Conservation (phyloP, 192 early-diverging fungal species). For the Coemansia sp. region DNA sequence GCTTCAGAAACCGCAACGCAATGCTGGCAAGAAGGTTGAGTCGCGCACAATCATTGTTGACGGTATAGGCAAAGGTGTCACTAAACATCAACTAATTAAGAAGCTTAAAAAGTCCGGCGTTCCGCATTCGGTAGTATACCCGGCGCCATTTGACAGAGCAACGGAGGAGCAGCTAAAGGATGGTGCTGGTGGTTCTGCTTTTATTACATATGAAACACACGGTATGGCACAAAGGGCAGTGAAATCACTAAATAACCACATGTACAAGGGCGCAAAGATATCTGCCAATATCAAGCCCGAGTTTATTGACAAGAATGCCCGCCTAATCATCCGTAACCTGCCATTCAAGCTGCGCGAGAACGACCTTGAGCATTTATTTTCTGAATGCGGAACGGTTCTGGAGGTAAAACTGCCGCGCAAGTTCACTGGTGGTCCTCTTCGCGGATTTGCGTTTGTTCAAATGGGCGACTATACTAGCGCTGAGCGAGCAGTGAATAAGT, state of each 20-base stretch:
- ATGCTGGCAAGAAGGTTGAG: constrained; percentile 16
- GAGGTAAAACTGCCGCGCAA: constrained; percentile 76
- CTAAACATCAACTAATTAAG: constrained; percentile 77
- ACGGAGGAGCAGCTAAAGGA: constrained; percentile 49
- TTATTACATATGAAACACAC: constrained; percentile 48
- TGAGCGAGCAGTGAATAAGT: constrained; percentile 64
- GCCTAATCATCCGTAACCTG: constrained; percentile 88
- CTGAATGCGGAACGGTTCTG: constrained; percentile 66
- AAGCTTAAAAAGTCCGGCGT: constrained; percentile 57
- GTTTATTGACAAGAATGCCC: constrained; percentile 62
- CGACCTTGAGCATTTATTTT: constrained; percentile 68
- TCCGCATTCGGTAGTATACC: constrained; percentile 66
- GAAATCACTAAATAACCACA: constrained; percentile 67
- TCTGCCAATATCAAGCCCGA: constrained; percentile 52
- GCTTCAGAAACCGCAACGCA: constrained; percentile 14
- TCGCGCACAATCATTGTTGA: constrained; percentile 47
- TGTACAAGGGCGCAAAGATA: constrained; percentile 71
- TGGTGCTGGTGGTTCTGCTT: constrained; percentile 41
- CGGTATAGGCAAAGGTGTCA: constrained; percentile 61
- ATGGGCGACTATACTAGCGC: constrained; percentile 72
- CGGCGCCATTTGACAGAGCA: constrained; percentile 46
- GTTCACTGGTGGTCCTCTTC: constrained; percentile 68
- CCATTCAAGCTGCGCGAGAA: constrained; percentile 69
- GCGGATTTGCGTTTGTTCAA: constrained; percentile 92
- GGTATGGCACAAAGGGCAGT: constrained; percentile 56